These are phyloP conservation scores for Rhodosporidiobolus odoratus DNA, from an alignment of 768 basidiomycete genomes.

Conservation along the genomic window DNA sequence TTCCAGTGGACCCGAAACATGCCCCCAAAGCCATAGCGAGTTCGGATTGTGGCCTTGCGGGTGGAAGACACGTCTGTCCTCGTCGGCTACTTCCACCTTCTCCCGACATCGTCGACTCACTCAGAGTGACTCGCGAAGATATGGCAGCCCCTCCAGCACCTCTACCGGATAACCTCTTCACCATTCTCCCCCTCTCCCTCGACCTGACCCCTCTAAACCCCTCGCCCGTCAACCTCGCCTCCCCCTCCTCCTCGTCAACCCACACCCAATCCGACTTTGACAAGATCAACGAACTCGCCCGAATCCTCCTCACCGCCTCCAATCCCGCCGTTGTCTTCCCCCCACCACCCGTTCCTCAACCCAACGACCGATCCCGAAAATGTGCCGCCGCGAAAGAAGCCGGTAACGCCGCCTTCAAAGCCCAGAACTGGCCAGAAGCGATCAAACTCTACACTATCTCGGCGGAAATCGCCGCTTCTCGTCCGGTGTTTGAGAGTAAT, in stretches of 20 bases:
- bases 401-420: constrained; percentile 89
- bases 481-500: constrained; percentile 85
- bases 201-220: constrained; percentile 14
- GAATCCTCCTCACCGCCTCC: constrained; percentile 51
- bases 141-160: constrained; percentile 13
- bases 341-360: constrained; percentile 41
- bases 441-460: constrained; percentile 74
- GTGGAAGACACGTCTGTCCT: not conserved
- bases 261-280: constrained; percentile 56
- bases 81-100: not conserved
- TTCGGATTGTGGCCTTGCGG: too few relatives aligned
- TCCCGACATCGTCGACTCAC: not conserved
- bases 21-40: too few relatives aligned
- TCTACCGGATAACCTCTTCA: constrained; percentile 14
- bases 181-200: constrained; percentile 29
- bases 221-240: constrained; percentile 11
- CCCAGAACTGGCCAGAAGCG: constrained; percentile 62
- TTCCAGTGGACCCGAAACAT: too few relatives aligned
- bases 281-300: constrained; percentile 68
- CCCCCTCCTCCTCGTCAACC: not conserved
- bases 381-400: constrained; percentile 82
- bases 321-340: constrained; percentile 39
- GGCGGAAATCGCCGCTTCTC: constrained; percentile 66
- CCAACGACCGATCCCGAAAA: constrained; percentile 38
- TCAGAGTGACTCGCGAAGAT: not conserved